Evolutionary conservation across 1,284 basidiomycete species (phyloP), one percentile per base, ranked within the genome.

Genomic region (Ustilago cynodontis): DNA sequence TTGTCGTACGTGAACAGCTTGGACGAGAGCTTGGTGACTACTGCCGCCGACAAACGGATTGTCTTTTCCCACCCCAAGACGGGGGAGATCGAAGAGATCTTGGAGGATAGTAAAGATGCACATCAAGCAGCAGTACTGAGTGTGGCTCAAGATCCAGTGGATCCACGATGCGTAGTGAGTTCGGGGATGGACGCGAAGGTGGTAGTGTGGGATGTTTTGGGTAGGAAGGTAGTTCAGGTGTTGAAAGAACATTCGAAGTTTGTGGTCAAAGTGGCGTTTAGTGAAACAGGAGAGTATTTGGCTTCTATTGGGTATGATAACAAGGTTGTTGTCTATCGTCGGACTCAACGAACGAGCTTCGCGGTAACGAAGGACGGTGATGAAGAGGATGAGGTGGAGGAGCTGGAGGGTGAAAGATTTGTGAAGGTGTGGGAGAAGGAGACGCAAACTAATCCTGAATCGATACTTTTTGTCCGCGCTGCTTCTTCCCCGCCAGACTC

Each of bases 231-330:
- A 4, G 52, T 83, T 0, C 82, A 83, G 65, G 65, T 70, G 11
- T 59, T 85, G 20, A 50, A 59, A 2, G 73, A 82, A 43, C 83
- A 85, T 35, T 45, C 55, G 9, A 79, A 73, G 22, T 85, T 84
- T 56, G 83, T 82, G 26, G 81, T 85, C 39, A 64, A 72, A 33
- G 67, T 81, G 20, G 77, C 71, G 6, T 69, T 64, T 43, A 79
- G 71, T 56, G 49, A 55, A 22, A 70, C 59, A 28, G 83, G 82
- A 2, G 65, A 74, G 41, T 85, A 67, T 43, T 24, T 85, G 47
- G 82, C 82, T 4, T 78, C 71, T 28, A 79, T 80, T 2, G 77
- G 78, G 18, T 85, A 85, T 53, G 83, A 85, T 56, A 73, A 72
- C 43, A 77, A 71, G 56, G 47, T 85, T 11, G 37, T 71, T 11